Base-by-base conservation (phyloP, 495 filamentous ascomycete species). In the Penicillium parvum region DNA sequence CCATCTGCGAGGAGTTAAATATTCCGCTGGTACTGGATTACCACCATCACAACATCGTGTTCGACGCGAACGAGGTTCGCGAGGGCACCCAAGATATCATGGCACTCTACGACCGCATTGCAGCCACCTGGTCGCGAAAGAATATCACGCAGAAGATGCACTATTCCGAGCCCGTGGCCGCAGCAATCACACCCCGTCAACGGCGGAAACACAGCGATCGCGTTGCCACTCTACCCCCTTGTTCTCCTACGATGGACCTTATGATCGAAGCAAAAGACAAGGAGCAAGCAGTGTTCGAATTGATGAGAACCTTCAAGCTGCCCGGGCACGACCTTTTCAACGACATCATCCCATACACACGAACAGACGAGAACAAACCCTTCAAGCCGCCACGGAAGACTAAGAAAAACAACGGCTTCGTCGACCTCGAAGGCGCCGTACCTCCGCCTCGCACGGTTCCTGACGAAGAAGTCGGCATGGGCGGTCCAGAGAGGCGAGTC, bases 201-300 rank as follows among this genome's bases (percentile, higher is more conserved):
- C 72, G 90, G 11, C 72, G 90, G 25, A 95, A 95, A 61, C 91
- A 96, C 55, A 85, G 79, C 32, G 81, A 86, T 0, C 75, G 90
- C 5, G 87, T 92, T 3, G 62, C 68, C 22, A 86, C 79, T 0
- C 63, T 98, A 11, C 91, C 91, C 9, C 91, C 91, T 0, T 96
- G 90, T 51, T 68, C 81, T 2, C 68, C 78, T 4, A 79, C 81
- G 5, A 91, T 94, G 84, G 92, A 96, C 58, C 71, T 96, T 9
- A 98, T 96, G 92, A 96, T 96, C 44, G 92, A 98, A 68, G 92
- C 92, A 12, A 98, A 96, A 55, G 90, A 96, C 55, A 98, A 96
- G 64, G 92, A 98, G 63, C 92, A 96, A 62, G 90, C 92, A 0
- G 90, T 96, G 0, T 95, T 96, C 55, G 89, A 96, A 49, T 73